Conservation (phyloP, 306 rosid genomes). For the Vigna hirtella region DNA sequence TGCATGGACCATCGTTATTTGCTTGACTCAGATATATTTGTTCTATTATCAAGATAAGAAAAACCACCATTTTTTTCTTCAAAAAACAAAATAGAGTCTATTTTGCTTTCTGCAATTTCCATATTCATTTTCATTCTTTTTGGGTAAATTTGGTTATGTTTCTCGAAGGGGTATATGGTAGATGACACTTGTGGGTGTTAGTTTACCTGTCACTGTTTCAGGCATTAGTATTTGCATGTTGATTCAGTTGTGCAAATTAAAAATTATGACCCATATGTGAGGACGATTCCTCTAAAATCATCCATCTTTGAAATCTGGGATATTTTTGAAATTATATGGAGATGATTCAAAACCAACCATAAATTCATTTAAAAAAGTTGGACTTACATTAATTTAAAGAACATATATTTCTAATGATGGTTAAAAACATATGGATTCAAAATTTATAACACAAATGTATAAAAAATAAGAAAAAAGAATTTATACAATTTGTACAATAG, state of each 20-base stretch:
- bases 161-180: not conserved
- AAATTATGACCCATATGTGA: too few species aligned
- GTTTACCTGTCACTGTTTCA: not conserved
- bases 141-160: not conserved
- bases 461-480: too few species aligned
- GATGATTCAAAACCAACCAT: too few species aligned
- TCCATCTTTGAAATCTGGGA: too few species aligned
- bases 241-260: not conserved
- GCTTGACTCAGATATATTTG: not conserved
- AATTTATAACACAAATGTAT: too few species aligned
- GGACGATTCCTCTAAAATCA: too few species aligned
- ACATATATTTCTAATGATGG: too few species aligned
- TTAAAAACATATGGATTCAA: too few species aligned
- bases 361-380: too few species aligned
- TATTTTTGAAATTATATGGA: too few species aligned
- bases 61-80: not conserved
- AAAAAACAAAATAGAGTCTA: not conserved
- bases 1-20: slow-evolving; percentile 36
- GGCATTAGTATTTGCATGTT: slow-evolving; percentile 23
- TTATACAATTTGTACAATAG: too few species aligned
- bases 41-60: not conserved
- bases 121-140: not conserved
- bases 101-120: not conserved
- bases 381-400: too few species aligned
- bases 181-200: not conserved